phyloP scores from a whole-genome alignment of 2,329 filamentous ascomycete genomes.

The Colletotrichum costaricense region DNA sequence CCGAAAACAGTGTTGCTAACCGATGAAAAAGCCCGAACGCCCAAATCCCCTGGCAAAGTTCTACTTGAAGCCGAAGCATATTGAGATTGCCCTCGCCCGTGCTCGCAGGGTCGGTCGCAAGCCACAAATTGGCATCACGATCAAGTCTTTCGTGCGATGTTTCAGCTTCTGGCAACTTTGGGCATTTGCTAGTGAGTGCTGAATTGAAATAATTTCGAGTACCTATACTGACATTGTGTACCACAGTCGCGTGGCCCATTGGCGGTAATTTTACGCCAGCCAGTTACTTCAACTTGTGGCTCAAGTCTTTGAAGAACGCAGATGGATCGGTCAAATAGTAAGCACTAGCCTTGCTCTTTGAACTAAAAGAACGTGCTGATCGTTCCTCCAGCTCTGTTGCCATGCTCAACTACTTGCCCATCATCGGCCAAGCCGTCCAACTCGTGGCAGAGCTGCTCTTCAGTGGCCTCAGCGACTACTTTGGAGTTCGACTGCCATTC shows the following conservation, averaged over 20 bases:
- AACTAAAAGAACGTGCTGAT: not conserved
- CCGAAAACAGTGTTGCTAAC: not conserved
- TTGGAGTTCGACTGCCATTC: constrained; percentile 20
- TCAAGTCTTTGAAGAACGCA: constrained; percentile 18
- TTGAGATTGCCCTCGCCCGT: constrained; percentile 18
- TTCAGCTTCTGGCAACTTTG: constrained; percentile 27
- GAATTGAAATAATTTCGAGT: not conserved
- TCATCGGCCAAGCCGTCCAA: constrained; percentile 18
- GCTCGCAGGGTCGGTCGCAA: constrained; percentile 12
- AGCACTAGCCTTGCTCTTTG: not conserved
- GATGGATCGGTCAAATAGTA: constrained; percentile 26
- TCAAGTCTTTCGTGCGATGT: constrained; percentile 22
- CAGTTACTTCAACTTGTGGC: constrained; percentile 25
- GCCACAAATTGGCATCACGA: constrained; percentile 26
- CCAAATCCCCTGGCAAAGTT: constrained; percentile 22
- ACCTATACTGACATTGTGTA: not conserved
- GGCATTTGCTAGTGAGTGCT: constrained; percentile 13
- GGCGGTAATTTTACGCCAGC: constrained; percentile 25
- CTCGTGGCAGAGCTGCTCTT: constrained; percentile 17
- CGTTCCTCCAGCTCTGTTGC: not conserved
- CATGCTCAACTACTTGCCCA: constrained; percentile 27
- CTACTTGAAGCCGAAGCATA: constrained; percentile 17
- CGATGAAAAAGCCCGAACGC: constrained; percentile 5
- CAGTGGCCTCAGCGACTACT: constrained; percentile 24
- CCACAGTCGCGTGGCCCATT: constrained; percentile 19